Percentiles rank a stretch among this genome's conserved stretches.
Conservation (phyloP, 441 rosid species). For the Syzygium syzygioides region DNA sequence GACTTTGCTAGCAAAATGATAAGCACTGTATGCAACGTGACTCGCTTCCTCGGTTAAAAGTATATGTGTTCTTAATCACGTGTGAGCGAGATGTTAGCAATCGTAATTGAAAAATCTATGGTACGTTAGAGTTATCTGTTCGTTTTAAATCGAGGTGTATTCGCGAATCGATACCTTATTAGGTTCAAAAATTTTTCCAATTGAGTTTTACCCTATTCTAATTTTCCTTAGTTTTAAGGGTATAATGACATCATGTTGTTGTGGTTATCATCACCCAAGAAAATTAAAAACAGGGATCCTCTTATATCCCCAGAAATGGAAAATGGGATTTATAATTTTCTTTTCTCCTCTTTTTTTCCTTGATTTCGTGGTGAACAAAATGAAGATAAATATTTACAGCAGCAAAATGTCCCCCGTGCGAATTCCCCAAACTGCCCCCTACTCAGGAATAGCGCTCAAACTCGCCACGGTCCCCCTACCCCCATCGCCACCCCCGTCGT, state of each 20-base stretch:
- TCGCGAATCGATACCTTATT: background rate
- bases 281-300: background rate
- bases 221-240: background rate
- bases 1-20: background rate
- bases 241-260: background rate
- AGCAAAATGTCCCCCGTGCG: background rate
- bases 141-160: background rate
- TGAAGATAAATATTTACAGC: background rate
- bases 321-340: background rate
- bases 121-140: rapidly evolving
- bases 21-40: rapidly evolving
- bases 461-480: background rate
- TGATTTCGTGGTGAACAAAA: background rate
- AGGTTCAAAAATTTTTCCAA: background rate
- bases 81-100: background rate
- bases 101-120: background rate
- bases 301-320: background rate
- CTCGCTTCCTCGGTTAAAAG: background rate
- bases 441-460: background rate
- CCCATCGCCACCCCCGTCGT: background rate
- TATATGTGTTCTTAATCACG: rapidly evolving
- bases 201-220: background rate
- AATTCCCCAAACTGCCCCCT: background rate
- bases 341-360: background rate
- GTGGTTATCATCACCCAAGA: background rate